These are phyloP conservation scores for Blastobotrys apis DNA, from an alignment of 1,139 yeast genomes.

Conservation along the genomic window DNA sequence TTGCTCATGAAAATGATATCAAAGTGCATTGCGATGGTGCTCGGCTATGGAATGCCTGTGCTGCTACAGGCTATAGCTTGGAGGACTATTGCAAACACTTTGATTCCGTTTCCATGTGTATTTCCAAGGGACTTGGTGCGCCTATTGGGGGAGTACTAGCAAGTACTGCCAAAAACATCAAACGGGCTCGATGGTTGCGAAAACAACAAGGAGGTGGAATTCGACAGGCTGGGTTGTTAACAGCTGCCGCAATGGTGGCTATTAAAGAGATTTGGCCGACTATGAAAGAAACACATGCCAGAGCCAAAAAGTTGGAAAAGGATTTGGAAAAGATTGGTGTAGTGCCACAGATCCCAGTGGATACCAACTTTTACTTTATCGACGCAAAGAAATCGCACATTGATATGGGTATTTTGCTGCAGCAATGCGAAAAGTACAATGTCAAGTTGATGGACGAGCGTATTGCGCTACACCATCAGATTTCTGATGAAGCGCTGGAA, in stretches of 20 bases:
- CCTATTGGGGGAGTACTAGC: conserved; percentile 88
- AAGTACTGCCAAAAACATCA: conserved; percentile 55
- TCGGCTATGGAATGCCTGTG: conserved; percentile 82
- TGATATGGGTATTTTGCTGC: conserved; percentile 51
- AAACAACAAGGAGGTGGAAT: conserved; percentile 93
- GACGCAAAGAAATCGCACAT: conserved; percentile 57
- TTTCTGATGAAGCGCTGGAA: conserved; percentile 58
- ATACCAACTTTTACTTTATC: conserved; percentile 79
- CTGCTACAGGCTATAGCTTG: conserved; percentile 62
- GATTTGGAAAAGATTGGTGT: conserved; percentile 55
- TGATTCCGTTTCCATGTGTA: conserved; percentile 81
- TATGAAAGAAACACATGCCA: conserved; percentile 56
- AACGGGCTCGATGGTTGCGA: conserved; percentile 76
- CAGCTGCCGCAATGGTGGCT: conserved; percentile 74
- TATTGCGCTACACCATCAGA: conserved; percentile 81
- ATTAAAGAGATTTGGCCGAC: conserved; percentile 64
- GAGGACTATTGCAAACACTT: conserved; percentile 68
- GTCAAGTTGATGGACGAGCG: conserved; percentile 65
- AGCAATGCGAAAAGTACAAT: conserved; percentile 54
- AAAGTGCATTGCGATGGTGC: conserved; percentile 88
- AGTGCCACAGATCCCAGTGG: conserved; percentile 64
- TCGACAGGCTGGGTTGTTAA: conserved; percentile 77
- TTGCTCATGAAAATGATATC: conserved; percentile 60
- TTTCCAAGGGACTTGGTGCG: conserved; percentile 86
- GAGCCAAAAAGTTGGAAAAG: conserved; percentile 61